These are phyloP conservation scores for Myxozyma mucilagina DNA, from an alignment of 805 yeast species.

Conservation along the genomic window DNA sequence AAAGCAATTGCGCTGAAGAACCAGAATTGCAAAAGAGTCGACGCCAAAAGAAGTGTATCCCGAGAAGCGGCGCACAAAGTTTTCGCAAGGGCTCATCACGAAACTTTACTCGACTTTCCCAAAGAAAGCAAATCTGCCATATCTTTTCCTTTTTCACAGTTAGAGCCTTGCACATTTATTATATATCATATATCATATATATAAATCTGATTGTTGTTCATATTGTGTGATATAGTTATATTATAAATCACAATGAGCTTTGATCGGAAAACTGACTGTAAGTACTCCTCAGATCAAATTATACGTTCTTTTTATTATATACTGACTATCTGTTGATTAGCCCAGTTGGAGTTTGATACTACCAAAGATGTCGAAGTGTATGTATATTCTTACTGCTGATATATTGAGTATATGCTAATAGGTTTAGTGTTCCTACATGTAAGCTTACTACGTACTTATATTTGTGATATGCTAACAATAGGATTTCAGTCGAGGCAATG, in stretches of 20 bases:
- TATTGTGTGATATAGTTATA: background rate
- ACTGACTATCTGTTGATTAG: slow-evolving; percentile 3
- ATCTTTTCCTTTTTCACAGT: background rate
- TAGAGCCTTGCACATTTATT: background rate
- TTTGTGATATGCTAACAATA: slow-evolving; percentile 1
- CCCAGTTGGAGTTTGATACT: slow-evolving; percentile 55
- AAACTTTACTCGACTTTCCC: background rate
- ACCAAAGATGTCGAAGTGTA: slow-evolving; percentile 54
- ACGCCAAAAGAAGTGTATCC: background rate
- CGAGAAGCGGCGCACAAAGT: background rate
- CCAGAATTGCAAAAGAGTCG: background rate
- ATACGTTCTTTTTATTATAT: background rate
- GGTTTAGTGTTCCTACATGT: slow-evolving; percentile 29
- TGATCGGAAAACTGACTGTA: slow-evolving; percentile 21
- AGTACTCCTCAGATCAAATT: background rate
- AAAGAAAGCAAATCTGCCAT: background rate
- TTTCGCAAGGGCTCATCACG: slow-evolving; percentile 10
- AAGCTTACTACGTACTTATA: background rate
- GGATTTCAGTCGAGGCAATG: slow-evolving; percentile 34
- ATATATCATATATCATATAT: background rate
- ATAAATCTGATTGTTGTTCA: background rate
- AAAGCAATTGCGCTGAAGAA: background rate
- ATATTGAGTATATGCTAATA: background rate
- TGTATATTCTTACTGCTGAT: background rate
- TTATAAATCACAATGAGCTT: slow-evolving; percentile 17